Percentiles rank a stretch among this genome's conserved stretches.
These are phyloP conservation scores for Rhodomyrtus tomentosa DNA, from an alignment of 345 rosid species.

Conservation along the genomic window DNA sequence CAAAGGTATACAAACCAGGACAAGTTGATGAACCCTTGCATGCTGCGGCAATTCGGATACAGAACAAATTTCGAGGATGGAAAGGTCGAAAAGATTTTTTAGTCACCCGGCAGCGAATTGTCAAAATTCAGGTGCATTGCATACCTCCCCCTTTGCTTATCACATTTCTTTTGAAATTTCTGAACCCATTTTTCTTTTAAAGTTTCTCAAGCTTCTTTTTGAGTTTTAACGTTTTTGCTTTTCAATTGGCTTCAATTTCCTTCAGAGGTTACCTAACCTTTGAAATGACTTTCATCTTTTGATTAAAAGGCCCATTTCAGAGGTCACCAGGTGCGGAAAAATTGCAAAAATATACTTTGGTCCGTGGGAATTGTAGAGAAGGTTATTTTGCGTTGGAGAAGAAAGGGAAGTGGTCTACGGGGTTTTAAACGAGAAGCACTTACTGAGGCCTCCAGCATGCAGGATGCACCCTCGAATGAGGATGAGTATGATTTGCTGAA, in stretches of 20 bases:
- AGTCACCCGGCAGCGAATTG: constrained; percentile 60
- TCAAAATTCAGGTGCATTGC: constrained; percentile 67
- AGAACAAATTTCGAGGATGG: constrained; percentile 83
- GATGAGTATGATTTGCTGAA: constrained; percentile 77
- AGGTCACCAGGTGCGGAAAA: constrained; percentile 87
- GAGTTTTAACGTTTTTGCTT: not conserved
- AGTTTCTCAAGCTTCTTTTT: not conserved
- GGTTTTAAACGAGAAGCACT: constrained; percentile 66
- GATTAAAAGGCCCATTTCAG: constrained; percentile 75
- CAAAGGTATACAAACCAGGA: constrained; percentile 42
- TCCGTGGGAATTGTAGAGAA: constrained; percentile 90
- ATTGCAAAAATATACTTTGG: constrained; percentile 71
- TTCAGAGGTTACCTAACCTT: not conserved
- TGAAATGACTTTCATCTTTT: not conserved
- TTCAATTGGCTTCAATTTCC: not conserved
- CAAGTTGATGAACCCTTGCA: constrained; percentile 53
- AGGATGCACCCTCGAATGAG: constrained; percentile 30
- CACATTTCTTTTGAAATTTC: not conserved
- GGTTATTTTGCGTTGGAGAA: constrained; percentile 87
- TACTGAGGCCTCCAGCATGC: constrained; percentile 26
- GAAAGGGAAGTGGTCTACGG: constrained; percentile 81
- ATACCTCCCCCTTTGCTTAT: not conserved
- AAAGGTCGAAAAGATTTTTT: constrained; percentile 81
- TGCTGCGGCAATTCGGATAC: constrained; percentile 74
- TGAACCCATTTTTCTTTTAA: not conserved